Evolutionary conservation across 495 filamentous ascomycete genomes (phyloP).

Genomic region (Xylaria nigripes): DNA sequence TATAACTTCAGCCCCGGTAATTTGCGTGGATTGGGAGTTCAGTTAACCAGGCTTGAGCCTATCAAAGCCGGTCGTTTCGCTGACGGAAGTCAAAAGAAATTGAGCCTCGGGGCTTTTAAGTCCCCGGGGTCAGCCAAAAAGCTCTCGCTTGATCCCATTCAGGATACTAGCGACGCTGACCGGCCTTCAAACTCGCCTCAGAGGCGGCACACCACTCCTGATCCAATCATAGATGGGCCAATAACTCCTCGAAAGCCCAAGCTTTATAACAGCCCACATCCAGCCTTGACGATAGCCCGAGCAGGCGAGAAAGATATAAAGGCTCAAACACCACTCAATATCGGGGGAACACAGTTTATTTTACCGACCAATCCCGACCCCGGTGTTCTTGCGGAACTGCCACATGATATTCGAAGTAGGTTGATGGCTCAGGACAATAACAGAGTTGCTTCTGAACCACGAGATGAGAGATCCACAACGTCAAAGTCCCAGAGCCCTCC

Average conservation of each 20-base stretch:
- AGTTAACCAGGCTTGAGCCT: conserved; percentile 85
- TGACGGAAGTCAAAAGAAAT: conserved; percentile 56
- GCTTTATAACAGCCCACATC: conserved; percentile 30
- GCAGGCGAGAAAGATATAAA: conserved; percentile 50
- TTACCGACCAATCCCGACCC: conserved; percentile 74
- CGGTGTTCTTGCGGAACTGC: conserved; percentile 65
- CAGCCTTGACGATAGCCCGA: conserved; percentile 45
- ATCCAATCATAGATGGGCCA: conserved; percentile 38
- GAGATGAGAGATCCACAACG: conserved; percentile 16
- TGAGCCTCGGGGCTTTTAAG: conserved; percentile 31
- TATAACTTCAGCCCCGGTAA: conserved; percentile 84
- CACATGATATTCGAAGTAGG: conserved; percentile 66
- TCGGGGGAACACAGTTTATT: conserved; percentile 78
- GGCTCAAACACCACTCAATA: conserved; percentile 61
- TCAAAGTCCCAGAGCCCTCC: conserved; percentile 37
- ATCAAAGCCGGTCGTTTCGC: conserved; percentile 44
- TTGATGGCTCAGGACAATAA: conserved; percentile 43
- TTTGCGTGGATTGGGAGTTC: conserved; percentile 78
- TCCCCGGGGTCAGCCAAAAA: conserved; percentile 23
- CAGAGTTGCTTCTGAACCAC: conserved; percentile 13
- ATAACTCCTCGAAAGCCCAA: conserved; percentile 61
- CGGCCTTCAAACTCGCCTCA: conserved; percentile 32
- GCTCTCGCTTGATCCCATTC: conserved; percentile 17
- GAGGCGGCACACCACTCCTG: conserved; percentile 34
- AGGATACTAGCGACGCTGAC: conserved; percentile 10